These are phyloP conservation scores for Pseudohyphozyma bogoriensis DNA, from an alignment of 768 basidiomycete species.

Conservation along the genomic window DNA sequence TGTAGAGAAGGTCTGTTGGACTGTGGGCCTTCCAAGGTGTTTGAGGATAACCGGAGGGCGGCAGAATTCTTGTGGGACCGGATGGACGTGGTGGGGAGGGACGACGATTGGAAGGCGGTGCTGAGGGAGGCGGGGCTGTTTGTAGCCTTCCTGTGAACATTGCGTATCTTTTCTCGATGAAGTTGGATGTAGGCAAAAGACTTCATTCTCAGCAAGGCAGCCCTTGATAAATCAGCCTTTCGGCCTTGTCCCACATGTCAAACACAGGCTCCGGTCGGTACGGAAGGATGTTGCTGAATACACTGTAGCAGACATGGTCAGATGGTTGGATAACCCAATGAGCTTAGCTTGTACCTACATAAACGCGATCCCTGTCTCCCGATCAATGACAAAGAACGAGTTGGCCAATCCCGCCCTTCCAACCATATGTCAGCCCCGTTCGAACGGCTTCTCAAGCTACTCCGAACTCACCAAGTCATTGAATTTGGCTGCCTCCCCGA, in stretches of 20 bases:
- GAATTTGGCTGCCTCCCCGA: neutral
- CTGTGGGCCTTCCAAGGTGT: constrained; percentile 18
- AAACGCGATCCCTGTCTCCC: constrained; percentile 8
- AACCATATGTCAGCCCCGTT: too few relatives aligned
- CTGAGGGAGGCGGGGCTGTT: constrained; percentile 10
- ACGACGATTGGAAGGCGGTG: constrained; percentile 11
- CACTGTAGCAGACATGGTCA: neutral
- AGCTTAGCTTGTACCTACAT: neutral
- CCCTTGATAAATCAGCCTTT: too few relatives aligned
- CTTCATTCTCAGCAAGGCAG: too few relatives aligned
- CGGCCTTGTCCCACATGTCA: constrained; percentile 12
- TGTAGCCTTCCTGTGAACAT: constrained; percentile 22
- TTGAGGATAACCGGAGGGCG: constrained; percentile 10
- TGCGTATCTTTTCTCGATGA: too few relatives aligned
- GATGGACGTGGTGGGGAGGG: constrained; percentile 16
- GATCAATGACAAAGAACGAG: constrained; percentile 20
- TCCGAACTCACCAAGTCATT: constrained; percentile 15
- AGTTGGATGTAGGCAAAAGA: too few relatives aligned
- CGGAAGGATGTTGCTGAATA: neutral
- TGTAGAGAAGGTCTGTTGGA: constrained; percentile 14
- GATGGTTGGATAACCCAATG: neutral
- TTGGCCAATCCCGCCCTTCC: constrained; percentile 13
- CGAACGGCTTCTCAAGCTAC: too few relatives aligned
- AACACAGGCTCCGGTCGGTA: neutral
- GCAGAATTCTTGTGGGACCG: constrained; percentile 19